These are phyloP conservation scores for Xylariales sp. DNA, from an alignment of 2,329 filamentous ascomycete species.

Conservation along the genomic window DNA sequence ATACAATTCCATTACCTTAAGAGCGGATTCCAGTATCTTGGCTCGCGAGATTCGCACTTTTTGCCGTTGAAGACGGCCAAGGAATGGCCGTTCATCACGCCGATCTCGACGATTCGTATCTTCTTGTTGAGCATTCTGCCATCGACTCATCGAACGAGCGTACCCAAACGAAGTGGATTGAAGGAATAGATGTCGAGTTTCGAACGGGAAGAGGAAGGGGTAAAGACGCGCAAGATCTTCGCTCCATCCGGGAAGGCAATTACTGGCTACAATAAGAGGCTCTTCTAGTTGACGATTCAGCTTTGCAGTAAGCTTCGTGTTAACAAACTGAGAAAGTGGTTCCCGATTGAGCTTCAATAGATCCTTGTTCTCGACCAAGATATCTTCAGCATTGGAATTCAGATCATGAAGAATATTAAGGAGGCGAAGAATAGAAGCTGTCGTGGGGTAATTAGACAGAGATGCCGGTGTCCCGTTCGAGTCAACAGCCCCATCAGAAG, in stretches of 20 bases:
- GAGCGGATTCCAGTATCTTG: constrained; percentile 92
- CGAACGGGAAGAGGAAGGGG: constrained; percentile 96
- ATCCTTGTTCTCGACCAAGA: constrained; percentile 73
- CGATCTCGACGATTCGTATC: constrained; percentile 80
- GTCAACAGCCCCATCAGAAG: constrained; percentile 43
- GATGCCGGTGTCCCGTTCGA: constrained; percentile 67
- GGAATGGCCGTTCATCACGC: constrained; percentile 84
- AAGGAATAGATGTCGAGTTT: constrained; percentile 92
- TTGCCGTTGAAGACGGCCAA: constrained; percentile 87
- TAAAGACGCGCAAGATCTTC: constrained; percentile 91
- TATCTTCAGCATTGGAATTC: constrained; percentile 90
- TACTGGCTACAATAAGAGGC: constrained; percentile 93
- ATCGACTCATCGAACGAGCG: constrained; percentile 92
- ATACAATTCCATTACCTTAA: constrained; percentile 99
- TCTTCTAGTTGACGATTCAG: constrained; percentile 96
- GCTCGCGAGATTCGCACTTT: constrained; percentile 95
- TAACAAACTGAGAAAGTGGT: constrained; percentile 90
- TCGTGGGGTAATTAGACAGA: constrained; percentile 76
- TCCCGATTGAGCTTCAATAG: constrained; percentile 70
- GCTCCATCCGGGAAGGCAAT: constrained; percentile 92
- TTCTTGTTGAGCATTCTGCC: constrained; percentile 85
- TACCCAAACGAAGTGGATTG: constrained; percentile 99
- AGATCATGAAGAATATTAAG: constrained; percentile 88
- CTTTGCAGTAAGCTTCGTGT: constrained; percentile 96
- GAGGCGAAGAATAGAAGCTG: constrained; percentile 80